Base-by-base conservation (phyloP, 1,139 yeast species). In the Geotrichum cucujoidarum region DNA sequence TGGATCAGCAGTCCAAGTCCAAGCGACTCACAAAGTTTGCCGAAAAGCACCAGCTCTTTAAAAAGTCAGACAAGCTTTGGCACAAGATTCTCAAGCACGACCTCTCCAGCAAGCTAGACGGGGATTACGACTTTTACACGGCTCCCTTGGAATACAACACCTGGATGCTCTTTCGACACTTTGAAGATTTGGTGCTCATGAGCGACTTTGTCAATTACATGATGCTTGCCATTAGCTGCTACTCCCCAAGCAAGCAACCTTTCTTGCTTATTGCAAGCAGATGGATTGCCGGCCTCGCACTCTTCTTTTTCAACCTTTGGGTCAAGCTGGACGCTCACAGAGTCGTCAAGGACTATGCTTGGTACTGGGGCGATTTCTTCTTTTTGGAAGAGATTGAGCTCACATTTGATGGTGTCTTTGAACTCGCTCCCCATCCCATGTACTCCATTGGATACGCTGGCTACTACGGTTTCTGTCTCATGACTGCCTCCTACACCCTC, bases 351-450 rank as follows among this genome's bases (percentile, higher is more conserved):
- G 95, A 87, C 65, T 88, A 81, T 62, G 95, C 95, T 11, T 87
- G 95, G 95, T 87, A 87, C 66, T 87, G 95, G 95, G 95, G 95
- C 29, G 95, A 87, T 65, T 87, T 87, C 69, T 87, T 87, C 73
- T 85, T 84, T 67, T 75, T 90, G 53, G 84, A 86, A 62, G 87
- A 86, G 57, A 80, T 82, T 60, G 83, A 84, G 54, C 75, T 87
- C 60, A 83, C 87, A 30, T 87, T 87, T 67, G 95, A 88, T 64
- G 95, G 95, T 40, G 95, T 87, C 10, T 87, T 86, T 64, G 95
- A 87, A 66, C 77, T 87, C 77, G 88, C 92, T 13, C 95, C 95
- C 35, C 95, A 87, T 64, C 95, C 95, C 49, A 87, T 87, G 95
- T 87, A 87, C 65, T 85, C 95, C 0, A 83, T 88, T 47, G 95